These are phyloP conservation scores for Seiridium cupressi DNA, from an alignment of 2,329 filamentous ascomycete genomes.

Conservation along the genomic window DNA sequence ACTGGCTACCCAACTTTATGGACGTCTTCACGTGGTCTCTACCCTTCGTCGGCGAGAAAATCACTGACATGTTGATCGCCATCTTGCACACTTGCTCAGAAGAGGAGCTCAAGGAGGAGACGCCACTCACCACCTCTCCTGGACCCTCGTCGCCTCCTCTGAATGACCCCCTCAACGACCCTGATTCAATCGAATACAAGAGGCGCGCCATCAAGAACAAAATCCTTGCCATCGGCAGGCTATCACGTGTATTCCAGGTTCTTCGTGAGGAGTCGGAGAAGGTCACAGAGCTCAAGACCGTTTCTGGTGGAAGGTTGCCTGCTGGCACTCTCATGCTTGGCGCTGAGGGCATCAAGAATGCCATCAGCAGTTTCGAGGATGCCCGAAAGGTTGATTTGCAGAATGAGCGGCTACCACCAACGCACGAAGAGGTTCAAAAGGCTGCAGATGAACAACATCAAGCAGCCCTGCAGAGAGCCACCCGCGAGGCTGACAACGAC, in stretches of 20 bases:
- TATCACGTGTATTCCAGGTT: constrained; percentile 98
- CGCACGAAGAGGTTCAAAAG: constrained; percentile 87
- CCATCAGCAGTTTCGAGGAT: constrained; percentile 95
- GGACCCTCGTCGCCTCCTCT: constrained; percentile 75
- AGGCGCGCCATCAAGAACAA: constrained; percentile 99
- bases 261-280: constrained; percentile 95
- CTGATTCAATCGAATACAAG: constrained; percentile 90
- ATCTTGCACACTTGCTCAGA: constrained; percentile 99
- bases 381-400: constrained; percentile 95
- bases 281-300: constrained; percentile 97
- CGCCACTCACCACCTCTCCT: constrained; percentile 66
- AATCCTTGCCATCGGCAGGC: constrained; percentile 92
- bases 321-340: constrained; percentile 97
- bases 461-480: constrained; percentile 76
- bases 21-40: constrained; percentile 99
- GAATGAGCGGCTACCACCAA: constrained; percentile 92
- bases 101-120: constrained; percentile 91
- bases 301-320: constrained; percentile 85
- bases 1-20: constrained; percentile 99
- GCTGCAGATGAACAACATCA: constrained; percentile 67
- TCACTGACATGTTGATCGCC: constrained; percentile 98
- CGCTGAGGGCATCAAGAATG: constrained; percentile 97
- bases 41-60: constrained; percentile 97
- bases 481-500: constrained; percentile 88
- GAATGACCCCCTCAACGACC: constrained; percentile 54